Evolutionary conservation across 495 filamentous ascomycete species (phyloP).

Genomic region (Trichoderma reesei): DNA sequence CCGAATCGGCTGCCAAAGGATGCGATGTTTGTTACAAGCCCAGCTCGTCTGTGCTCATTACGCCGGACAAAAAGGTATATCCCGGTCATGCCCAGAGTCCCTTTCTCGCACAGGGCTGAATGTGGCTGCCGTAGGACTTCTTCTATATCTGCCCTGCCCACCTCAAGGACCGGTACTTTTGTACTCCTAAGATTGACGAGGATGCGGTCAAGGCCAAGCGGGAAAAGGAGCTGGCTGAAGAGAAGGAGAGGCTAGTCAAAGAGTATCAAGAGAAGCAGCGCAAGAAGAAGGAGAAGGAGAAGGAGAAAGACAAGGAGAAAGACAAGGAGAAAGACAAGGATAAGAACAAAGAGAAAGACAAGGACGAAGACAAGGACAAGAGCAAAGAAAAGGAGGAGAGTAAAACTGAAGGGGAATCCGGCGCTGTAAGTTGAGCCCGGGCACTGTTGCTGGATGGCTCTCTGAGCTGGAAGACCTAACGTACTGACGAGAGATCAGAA

Average conservation of each 20-base stretch:
- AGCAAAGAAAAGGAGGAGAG: constrained; percentile 32
- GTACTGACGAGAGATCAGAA: constrained; percentile 7
- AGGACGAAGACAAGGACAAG: constrained; percentile 41
- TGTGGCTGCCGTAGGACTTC: constrained; percentile 56
- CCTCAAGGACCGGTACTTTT: constrained; percentile 75
- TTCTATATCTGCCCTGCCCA: constrained; percentile 86
- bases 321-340: constrained; percentile 45
- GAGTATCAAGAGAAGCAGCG: constrained; percentile 68
- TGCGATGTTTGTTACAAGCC: constrained; percentile 91
- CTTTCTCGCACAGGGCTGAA: background rate
- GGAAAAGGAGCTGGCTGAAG: constrained; percentile 59
- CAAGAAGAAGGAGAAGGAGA: constrained; percentile 54
- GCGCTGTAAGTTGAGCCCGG: background rate
- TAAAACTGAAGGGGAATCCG: constrained; percentile 18
- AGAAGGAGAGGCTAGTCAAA: constrained; percentile 61
- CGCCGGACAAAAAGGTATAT: constrained; percentile 76
- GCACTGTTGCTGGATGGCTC: background rate
- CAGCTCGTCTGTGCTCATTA: constrained; percentile 77
- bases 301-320: constrained; percentile 33
- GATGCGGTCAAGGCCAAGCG: constrained; percentile 62
- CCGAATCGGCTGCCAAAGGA: constrained; percentile 68
- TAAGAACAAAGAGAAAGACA: constrained; percentile 36
- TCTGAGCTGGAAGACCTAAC: background rate
- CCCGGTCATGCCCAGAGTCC: background rate
- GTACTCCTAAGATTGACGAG: constrained; percentile 67